Evolutionary conservation across 164 flowering plant genomes (phyloP).

Genomic region (Macadamia integrifolia): DNA sequence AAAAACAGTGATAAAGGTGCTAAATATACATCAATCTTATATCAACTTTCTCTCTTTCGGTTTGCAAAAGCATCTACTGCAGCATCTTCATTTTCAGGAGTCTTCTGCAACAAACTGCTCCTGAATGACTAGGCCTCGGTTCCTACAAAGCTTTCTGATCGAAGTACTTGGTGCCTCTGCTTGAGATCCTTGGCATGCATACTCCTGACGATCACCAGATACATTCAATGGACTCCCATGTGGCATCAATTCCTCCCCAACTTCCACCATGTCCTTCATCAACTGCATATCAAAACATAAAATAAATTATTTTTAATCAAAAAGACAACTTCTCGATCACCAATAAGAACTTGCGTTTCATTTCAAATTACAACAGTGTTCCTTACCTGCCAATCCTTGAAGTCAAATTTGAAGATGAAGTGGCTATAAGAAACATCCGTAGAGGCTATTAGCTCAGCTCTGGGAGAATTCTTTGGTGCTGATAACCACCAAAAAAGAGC

Average conservation of each 20-base stretch:
- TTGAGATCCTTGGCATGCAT: background rate
- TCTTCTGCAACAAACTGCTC: too few relatives aligned
- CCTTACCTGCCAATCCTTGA: slow-evolving; percentile 84
- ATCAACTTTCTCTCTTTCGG: too few relatives aligned
- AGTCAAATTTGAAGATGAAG: slow-evolving; percentile 84
- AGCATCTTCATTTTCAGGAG: too few relatives aligned
- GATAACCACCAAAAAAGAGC: slow-evolving; percentile 10
- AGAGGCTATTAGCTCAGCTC: slow-evolving; percentile 43
- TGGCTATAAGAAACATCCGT: slow-evolving; percentile 64
- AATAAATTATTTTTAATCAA: too few relatives aligned
- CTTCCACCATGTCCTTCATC: slow-evolving; percentile 22
- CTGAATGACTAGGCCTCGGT: too few relatives aligned
- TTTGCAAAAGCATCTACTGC: too few relatives aligned
- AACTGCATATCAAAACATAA: slow-evolving; percentile 17
- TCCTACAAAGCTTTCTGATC: slow-evolving; percentile 19
- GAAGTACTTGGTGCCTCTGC: slow-evolving; percentile 19
- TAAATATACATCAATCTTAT: too few relatives aligned
- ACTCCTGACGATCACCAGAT: background rate
- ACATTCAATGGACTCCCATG: slow-evolving; percentile 2
- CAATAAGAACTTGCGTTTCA: background rate
- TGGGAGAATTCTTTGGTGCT: slow-evolving; percentile 90
- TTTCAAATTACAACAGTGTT: background rate
- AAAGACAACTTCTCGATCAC: background rate
- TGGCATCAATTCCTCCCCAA: slow-evolving; percentile 40
- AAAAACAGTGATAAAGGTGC: too few relatives aligned